Conservation (phyloP, 108 stramenopile genomes). For the Cylindrotheca closterium region DNA sequence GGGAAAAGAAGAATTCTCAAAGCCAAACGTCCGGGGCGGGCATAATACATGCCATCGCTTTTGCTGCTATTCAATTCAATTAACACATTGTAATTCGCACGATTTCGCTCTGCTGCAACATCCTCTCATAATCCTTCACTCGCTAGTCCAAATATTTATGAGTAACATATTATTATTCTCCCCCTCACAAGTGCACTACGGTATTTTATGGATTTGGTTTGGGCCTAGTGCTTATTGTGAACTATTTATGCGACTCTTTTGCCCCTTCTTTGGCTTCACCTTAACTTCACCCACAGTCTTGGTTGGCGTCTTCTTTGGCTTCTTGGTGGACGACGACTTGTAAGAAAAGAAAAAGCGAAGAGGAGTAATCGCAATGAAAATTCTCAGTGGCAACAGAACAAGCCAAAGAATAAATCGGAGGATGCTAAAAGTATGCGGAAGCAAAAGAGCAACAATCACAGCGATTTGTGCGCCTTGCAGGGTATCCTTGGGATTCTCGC, state of each 20-base stretch:
- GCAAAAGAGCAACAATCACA: neutral
- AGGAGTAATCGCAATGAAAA: neutral
- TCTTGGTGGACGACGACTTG: neutral
- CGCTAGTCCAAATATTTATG: no score
- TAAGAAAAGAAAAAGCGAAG: neutral
- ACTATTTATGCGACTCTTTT: neutral
- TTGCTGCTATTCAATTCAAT: no score
- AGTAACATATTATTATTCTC: no score
- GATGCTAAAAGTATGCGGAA: neutral
- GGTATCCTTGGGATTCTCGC: neutral
- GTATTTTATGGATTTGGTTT: no score
- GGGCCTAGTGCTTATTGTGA: neutral
- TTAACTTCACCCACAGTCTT: no score
- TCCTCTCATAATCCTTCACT: no score
- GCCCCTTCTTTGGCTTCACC: no score
- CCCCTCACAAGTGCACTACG: no score
- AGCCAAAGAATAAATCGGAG: neutral
- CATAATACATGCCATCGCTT: no score
- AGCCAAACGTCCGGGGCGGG: slow-evolving; percentile 14
- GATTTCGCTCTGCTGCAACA: no score
- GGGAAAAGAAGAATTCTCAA: slow-evolving; percentile 22
- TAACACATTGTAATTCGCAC: no score
- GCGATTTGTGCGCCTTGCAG: neutral
- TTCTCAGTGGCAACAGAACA: neutral
- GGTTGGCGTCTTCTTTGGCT: neutral